phyloP scores from a whole-genome alignment of 208 protist species.

The Leishmania tarentolae region DNA sequence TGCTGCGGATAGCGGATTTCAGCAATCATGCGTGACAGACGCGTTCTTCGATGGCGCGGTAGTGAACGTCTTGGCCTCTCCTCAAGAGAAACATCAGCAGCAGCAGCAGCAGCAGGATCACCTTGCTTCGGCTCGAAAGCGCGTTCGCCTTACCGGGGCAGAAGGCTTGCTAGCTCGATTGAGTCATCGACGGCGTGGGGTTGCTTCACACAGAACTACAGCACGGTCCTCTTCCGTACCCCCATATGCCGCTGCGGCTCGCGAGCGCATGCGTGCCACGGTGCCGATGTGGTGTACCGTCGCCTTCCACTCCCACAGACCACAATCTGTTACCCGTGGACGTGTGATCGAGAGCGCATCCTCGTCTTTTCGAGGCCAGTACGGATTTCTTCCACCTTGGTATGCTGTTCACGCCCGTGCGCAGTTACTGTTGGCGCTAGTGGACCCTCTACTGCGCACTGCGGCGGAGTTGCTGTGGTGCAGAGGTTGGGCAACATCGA shows the following conservation, averaged over 20 bases:
- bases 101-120: neutral
- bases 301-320: neutral
- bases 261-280: slow-evolving; percentile 1
- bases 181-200: neutral
- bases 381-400: slow-evolving; percentile 28
- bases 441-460: slow-evolving; percentile 24
- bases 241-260: neutral
- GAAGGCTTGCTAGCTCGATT: neutral
- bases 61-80: neutral
- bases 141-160: neutral
- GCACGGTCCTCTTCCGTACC: neutral
- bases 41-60: slow-evolving; percentile 15
- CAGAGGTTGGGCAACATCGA: slow-evolving; percentile 13
- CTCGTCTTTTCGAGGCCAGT: slow-evolving; percentile 5
- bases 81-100: neutral
- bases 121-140: neutral
- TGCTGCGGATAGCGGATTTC: neutral
- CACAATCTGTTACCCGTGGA: neutral
- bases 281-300: slow-evolving; percentile 26
- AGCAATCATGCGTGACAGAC: slow-evolving; percentile 6
- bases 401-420: slow-evolving; percentile 39
- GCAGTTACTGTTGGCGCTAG: slow-evolving; percentile 43
- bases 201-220: neutral
- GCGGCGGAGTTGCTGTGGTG: slow-evolving; percentile 27
- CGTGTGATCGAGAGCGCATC: neutral